Evolutionary conservation across 2,329 filamentous ascomycete species (phyloP).

Genomic region (Penicillium aurantiogriseum): DNA sequence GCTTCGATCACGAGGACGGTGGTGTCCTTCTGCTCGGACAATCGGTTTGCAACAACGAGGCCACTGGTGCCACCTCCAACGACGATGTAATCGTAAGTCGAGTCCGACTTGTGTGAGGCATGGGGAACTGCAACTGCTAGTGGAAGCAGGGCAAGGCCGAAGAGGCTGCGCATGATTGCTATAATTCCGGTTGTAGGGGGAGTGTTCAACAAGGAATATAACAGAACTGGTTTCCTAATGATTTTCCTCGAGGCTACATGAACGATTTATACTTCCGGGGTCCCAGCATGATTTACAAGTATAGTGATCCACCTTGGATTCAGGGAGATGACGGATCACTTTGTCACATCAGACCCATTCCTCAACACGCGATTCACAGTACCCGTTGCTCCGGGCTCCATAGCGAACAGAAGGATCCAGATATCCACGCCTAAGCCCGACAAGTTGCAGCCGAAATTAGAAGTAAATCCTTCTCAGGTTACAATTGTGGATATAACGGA

Average conservation of each 20-base stretch:
- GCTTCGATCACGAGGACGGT: slow-evolving; percentile 33
- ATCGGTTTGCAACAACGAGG: slow-evolving; percentile 34
- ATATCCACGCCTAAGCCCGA: too few species aligned
- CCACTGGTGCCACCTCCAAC: slow-evolving; percentile 38
- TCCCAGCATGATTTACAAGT: not conserved
- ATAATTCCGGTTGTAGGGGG: not conserved
- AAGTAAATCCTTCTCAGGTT: not conserved
- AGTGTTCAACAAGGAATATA: not conserved
- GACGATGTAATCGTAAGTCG: slow-evolving; percentile 32
- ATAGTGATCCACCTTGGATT: not conserved
- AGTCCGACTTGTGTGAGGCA: slow-evolving; percentile 1
- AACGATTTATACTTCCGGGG: not conserved
- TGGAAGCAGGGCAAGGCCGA: slow-evolving; percentile 16
- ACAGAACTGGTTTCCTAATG: not conserved
- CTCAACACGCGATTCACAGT: not conserved
- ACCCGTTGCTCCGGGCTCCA: not conserved
- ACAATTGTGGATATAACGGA: not conserved
- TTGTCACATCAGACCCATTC: not conserved
- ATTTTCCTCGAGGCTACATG: not conserved
- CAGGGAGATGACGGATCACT: not conserved
- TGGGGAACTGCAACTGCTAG: slow-evolving; percentile 15
- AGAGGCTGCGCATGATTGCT: slow-evolving; percentile 16
- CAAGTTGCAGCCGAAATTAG: not conserved
- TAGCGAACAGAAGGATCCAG: not conserved
- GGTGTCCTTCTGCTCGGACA: slow-evolving; percentile 30